Percentiles rank a stretch among this genome's conserved stretches.
These are phyloP conservation scores for Didymella segeticola DNA, from an alignment of 2,329 filamentous ascomycete genomes.

Conservation along the genomic window DNA sequence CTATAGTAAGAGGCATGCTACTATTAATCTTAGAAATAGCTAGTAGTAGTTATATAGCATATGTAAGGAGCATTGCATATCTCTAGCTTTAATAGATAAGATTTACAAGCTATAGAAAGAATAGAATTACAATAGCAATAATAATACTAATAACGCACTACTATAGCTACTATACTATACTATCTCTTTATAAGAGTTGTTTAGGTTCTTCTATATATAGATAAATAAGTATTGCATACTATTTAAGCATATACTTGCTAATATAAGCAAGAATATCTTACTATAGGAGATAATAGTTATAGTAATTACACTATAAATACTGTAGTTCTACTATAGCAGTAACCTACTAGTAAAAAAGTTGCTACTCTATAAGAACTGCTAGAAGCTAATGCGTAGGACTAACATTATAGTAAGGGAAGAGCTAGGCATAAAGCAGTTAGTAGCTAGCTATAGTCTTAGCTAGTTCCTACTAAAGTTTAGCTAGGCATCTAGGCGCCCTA, in stretches of 20 bases:
- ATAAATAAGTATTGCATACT: not conserved
- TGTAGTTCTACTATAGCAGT: not conserved
- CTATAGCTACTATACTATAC: not conserved
- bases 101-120: not conserved
- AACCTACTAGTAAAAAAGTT: not conserved
- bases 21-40: not conserved
- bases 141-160: not conserved
- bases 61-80: not conserved
- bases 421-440: not conserved
- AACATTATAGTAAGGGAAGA: not conserved
- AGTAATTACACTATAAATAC: not conserved
- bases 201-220: not conserved
- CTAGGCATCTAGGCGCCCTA: not conserved
- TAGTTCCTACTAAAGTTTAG: slow-evolving; percentile 1
- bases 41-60: not conserved
- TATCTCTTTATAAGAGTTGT: not conserved
- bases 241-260: not conserved
- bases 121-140: not conserved
- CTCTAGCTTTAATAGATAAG: not conserved
- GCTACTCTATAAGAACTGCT: not conserved
- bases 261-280: not conserved
- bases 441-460: not conserved
- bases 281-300: not conserved
- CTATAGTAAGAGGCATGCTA: not conserved
- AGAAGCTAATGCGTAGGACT: not conserved